Conservation (phyloP, 345 rosid genomes). For the Diplotaxis tenuifolia region DNA sequence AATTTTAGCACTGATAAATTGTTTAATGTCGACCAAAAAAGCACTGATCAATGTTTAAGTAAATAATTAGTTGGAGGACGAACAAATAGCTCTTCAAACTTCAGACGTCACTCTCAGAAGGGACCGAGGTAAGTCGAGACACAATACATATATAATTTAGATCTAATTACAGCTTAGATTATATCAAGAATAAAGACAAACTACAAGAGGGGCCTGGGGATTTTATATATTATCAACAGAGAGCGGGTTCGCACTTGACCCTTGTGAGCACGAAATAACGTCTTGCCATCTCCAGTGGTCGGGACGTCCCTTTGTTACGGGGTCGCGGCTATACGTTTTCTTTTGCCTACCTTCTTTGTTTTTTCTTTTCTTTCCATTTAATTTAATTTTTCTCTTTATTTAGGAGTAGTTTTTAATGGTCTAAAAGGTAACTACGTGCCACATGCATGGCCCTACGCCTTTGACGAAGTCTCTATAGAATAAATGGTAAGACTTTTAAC, state of each 20-base stretch:
- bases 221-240: neutral
- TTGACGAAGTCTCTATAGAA: neutral
- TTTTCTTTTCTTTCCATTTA: neutral
- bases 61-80: neutral
- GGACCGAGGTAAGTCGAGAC: slow-evolving; percentile 18
- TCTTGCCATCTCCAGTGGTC: neutral
- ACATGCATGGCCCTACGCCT: slow-evolving; percentile 15
- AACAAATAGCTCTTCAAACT: slow-evolving; percentile 14
- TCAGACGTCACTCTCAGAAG: slow-evolving; percentile 18
- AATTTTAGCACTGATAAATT: neutral
- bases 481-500: too few relatives aligned
- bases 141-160: neutral
- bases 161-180: neutral
- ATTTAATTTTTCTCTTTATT: neutral
- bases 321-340: slow-evolving; percentile 40
- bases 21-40: neutral
- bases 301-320: slow-evolving; percentile 28
- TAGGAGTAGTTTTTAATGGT: slow-evolving; percentile 27
- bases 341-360: slow-evolving; percentile 17
- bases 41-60: neutral
- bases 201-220: neutral
- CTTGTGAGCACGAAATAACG: neutral
- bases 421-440: slow-evolving; percentile 28
- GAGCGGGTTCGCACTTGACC: slow-evolving; percentile 11
- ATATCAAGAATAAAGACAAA: slow-evolving; percentile 27